Evolutionary conservation across 2,329 filamentous ascomycete species (phyloP).

Genomic region (Aspergillus uvarum): DNA sequence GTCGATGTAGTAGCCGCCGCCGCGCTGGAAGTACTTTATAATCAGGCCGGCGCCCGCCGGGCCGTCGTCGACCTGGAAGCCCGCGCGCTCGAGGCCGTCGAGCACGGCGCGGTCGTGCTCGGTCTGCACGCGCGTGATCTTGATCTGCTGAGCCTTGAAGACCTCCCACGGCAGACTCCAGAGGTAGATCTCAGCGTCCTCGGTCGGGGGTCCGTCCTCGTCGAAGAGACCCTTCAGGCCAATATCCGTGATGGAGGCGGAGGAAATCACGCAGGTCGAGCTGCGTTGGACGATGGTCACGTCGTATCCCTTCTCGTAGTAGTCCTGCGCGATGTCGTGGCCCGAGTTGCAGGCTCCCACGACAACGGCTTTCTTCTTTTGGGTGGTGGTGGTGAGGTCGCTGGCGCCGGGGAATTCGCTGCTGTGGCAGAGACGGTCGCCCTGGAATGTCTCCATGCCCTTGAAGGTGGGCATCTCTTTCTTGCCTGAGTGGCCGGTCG

Average conservation of each 20-base stretch:
- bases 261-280: slow-evolving; percentile 63
- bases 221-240: slow-evolving; percentile 53
- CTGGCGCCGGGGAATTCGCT: slow-evolving; percentile 58
- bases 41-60: slow-evolving; percentile 59
- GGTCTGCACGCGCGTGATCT: slow-evolving; percentile 41
- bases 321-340: slow-evolving; percentile 69
- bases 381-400: slow-evolving; percentile 32
- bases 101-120: slow-evolving; percentile 39
- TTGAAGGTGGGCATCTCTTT: slow-evolving; percentile 54
- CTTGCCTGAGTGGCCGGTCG: slow-evolving; percentile 68
- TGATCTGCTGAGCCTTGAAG: slow-evolving; percentile 59
- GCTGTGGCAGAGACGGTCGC: slow-evolving; percentile 61
- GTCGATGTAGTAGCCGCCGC: slow-evolving; percentile 70
- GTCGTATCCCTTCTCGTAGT: slow-evolving; percentile 63
- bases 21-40: slow-evolving; percentile 64
- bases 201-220: slow-evolving; percentile 55
- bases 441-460: slow-evolving; percentile 56
- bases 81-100: slow-evolving; percentile 53
- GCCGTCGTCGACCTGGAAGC: slow-evolving; percentile 62
- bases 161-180: slow-evolving; percentile 61
- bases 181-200: slow-evolving; percentile 64
- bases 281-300: slow-evolving; percentile 70
- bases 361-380: slow-evolving; percentile 61
- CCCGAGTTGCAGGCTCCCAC: slow-evolving; percentile 68
- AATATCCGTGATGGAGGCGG: slow-evolving; percentile 54